Conservation (phyloP, 1,284 basidiomycete species). For the Vanrija pseudolonga region DNA sequence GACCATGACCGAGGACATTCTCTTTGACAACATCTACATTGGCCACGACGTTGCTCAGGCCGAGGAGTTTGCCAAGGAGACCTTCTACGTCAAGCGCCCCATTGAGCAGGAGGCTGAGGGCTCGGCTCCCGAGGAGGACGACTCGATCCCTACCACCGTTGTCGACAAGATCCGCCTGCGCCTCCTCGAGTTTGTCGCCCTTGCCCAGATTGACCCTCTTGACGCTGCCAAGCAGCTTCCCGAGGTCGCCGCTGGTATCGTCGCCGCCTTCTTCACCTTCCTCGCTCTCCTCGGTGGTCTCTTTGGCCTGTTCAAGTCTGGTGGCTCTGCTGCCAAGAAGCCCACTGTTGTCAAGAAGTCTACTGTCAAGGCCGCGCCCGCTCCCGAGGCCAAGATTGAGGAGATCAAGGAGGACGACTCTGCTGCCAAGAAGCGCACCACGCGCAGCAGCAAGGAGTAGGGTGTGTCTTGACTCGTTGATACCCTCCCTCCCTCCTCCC, state of each 20-base stretch:
- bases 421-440: slow-evolving; percentile 36
- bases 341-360: slow-evolving; percentile 39
- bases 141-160: slow-evolving; percentile 23
- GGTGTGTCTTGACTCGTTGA: neutral
- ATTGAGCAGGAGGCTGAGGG: slow-evolving; percentile 51
- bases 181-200: slow-evolving; percentile 47
- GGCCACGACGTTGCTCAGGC: slow-evolving; percentile 83
- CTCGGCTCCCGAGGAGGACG: slow-evolving; percentile 55
- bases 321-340: slow-evolving; percentile 36
- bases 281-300: slow-evolving; percentile 77
- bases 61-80: slow-evolving; percentile 72
- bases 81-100: slow-evolving; percentile 71
- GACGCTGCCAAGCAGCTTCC: slow-evolving; percentile 78
- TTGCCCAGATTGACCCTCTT: slow-evolving; percentile 34
- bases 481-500: too few species aligned
- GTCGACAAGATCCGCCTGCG: slow-evolving; percentile 43
- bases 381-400: slow-evolving; percentile 22
- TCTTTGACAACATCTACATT: slow-evolving; percentile 88
- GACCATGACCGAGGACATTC: slow-evolving; percentile 97
- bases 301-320: slow-evolving; percentile 66
- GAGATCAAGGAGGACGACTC: slow-evolving; percentile 19
- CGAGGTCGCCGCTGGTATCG: slow-evolving; percentile 73
- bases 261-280: slow-evolving; percentile 67
- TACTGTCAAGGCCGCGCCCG: slow-evolving; percentile 29
- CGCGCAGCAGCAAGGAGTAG: slow-evolving; percentile 16